These are phyloP conservation scores for Leucosporidium creatinivorum DNA, from an alignment of 768 basidiomycete genomes.

Conservation along the genomic window DNA sequence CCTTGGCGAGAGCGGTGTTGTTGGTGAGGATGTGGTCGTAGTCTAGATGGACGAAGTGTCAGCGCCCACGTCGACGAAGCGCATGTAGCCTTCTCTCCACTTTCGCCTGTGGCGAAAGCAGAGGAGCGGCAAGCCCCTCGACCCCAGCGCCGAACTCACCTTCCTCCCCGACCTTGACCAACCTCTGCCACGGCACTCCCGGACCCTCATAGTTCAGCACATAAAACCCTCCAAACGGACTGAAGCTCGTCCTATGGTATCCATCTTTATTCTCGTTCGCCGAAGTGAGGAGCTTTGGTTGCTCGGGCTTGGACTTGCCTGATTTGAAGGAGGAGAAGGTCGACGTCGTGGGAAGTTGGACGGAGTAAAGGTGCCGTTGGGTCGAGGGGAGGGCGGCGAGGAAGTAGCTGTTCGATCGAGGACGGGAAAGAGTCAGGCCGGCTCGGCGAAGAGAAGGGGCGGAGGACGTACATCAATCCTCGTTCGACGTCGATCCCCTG, in stretches of 20 bases:
- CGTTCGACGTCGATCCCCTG: constrained; percentile 61
- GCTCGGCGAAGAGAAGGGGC: background rate
- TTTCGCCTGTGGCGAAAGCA: no score
- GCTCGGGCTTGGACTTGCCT: background rate
- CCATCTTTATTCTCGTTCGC: constrained; percentile 38
- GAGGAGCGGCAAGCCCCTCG: no score
- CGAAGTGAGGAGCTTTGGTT: constrained; percentile 40
- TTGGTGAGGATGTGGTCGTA: constrained; percentile 62
- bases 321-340: background rate
- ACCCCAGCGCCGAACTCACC: constrained; percentile 41
- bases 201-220: constrained; percentile 73
- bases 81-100: no score
- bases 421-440: constrained; percentile 21
- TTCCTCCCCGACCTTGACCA: constrained; percentile 53
- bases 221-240: constrained; percentile 78
- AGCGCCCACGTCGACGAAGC: no score
- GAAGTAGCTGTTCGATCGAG: constrained; percentile 60
- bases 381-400: constrained; percentile 72
- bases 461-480: constrained; percentile 66
- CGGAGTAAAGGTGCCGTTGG: constrained; percentile 75
- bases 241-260: constrained; percentile 65
- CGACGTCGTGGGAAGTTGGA: constrained; percentile 55
- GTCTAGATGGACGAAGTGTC: no score
- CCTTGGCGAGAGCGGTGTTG: constrained; percentile 60
- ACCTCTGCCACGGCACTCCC: constrained; percentile 74